phyloP scores from a whole-genome alignment of 352 stramenopile species.

The Synura sp. region DNA sequence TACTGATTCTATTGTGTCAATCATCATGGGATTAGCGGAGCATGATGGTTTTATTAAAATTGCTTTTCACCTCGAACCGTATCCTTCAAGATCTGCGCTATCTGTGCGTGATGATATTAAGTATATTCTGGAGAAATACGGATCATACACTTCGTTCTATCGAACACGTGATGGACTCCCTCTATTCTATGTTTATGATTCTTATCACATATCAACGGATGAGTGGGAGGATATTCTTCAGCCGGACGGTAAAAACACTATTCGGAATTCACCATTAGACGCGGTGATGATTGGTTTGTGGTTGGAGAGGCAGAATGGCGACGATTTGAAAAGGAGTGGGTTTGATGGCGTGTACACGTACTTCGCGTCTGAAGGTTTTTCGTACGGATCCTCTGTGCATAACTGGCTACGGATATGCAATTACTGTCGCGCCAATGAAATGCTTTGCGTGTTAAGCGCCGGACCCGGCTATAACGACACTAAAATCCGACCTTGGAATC shows the following conservation, averaged over 20 bases:
- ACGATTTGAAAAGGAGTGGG: neutral
- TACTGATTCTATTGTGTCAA: conserved; percentile 44
- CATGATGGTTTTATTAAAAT: conserved; percentile 10
- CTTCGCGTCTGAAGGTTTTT: conserved; percentile 49
- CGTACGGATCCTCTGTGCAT: conserved; percentile 39
- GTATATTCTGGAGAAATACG: conserved; percentile 45
- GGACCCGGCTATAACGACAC: conserved; percentile 51
- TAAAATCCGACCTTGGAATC: conserved; percentile 50
- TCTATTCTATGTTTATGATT: conserved; percentile 51
- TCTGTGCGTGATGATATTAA: conserved; percentile 44
- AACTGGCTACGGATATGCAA: conserved; percentile 44
- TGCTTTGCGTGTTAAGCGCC: conserved; percentile 44
- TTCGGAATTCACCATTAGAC: conserved; percentile 34
- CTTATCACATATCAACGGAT: conserved; percentile 45
- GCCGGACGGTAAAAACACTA: neutral
- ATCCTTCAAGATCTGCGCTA: conserved; percentile 16
- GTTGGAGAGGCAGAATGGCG: neutral
- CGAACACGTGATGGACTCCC: neutral
- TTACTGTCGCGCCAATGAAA: no score
- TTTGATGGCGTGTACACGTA: conserved; percentile 53
- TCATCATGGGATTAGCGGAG: conserved; percentile 16
- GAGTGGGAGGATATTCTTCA: conserved; percentile 44
- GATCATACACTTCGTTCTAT: neutral
- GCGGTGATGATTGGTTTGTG: conserved; percentile 42
- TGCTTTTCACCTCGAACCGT: conserved; percentile 50